These are phyloP conservation scores for Rosa rugosa DNA, from an alignment of 306 rosid species.

Conservation along the genomic window DNA sequence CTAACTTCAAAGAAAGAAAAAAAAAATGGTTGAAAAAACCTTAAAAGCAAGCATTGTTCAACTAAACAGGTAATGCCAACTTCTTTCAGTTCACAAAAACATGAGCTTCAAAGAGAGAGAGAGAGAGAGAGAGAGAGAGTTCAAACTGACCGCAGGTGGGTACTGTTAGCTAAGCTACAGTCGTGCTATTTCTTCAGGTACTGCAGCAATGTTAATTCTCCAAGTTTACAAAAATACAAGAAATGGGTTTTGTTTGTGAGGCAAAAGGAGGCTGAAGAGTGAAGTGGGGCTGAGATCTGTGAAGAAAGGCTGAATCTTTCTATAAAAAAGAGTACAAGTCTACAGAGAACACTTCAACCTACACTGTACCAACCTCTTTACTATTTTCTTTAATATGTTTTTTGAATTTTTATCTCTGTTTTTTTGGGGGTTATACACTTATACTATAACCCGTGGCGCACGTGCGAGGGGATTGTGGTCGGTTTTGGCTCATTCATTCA, in stretches of 20 bases:
- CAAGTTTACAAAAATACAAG: not conserved
- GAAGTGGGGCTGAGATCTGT: constrained; percentile 29
- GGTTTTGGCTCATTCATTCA: constrained; percentile 35
- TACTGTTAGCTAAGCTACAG: constrained; percentile 11
- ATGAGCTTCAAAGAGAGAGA: not conserved
- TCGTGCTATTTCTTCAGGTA: constrained; percentile 6
- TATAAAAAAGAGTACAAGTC: constrained; percentile 8
- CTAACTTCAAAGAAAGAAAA: constrained; percentile 32
- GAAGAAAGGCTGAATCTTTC: constrained; percentile 28
- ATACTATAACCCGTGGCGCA: constrained; percentile 10
- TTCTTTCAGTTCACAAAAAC: constrained; percentile 2
- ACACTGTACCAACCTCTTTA: constrained; percentile 10
- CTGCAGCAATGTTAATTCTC: constrained; percentile 28
- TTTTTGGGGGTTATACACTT: not conserved
- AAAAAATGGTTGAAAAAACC: too few species aligned
- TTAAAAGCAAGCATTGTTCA: constrained; percentile 21
- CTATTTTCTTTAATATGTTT: not conserved
- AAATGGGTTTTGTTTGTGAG: not conserved
- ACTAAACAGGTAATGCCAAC: constrained; percentile 27
- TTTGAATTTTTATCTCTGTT: not conserved
- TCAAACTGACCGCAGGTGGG: constrained; percentile 23
- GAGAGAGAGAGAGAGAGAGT: not conserved
- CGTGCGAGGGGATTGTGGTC: constrained; percentile 38
- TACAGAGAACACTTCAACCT: not conserved
- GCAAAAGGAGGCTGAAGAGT: constrained; percentile 16